Evolutionary conservation across 2,329 filamentous ascomycete genomes (phyloP).

Genomic region (Cladophialophora carrionii): DNA sequence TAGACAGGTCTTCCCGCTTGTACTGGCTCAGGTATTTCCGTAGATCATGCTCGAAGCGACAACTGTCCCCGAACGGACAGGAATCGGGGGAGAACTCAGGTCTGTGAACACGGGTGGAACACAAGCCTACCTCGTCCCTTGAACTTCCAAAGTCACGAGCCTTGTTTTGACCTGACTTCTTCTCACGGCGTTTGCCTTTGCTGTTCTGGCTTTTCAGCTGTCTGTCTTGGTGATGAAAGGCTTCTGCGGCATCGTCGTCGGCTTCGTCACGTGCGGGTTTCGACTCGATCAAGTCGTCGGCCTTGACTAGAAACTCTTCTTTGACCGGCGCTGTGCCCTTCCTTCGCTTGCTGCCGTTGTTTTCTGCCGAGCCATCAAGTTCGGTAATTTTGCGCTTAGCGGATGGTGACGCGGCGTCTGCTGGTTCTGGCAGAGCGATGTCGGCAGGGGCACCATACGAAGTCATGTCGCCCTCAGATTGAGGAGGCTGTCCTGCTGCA

Average conservation of each 20-base stretch:
- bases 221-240: conserved; percentile 52
- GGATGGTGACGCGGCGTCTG: conserved; percentile 34
- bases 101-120: conserved; percentile 69
- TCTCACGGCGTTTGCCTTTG: conserved; percentile 60
- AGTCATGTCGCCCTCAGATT: conserved; percentile 7
- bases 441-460: conserved; percentile 7
- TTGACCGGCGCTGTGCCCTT: conserved; percentile 73
- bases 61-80: conserved; percentile 78
- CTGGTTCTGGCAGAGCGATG: not conserved
- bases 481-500: conserved; percentile 12
- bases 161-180: conserved; percentile 77
- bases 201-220: conserved; percentile 45
- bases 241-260: conserved; percentile 64
- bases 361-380: conserved; percentile 37
- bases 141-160: conserved; percentile 79
- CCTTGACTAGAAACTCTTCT: conserved; percentile 61
- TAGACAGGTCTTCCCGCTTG: conserved; percentile 76
- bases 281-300: conserved; percentile 36
- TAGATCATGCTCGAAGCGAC: conserved; percentile 80
- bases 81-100: conserved; percentile 78
- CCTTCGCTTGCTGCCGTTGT: conserved; percentile 43
- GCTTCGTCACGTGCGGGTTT: conserved; percentile 44
- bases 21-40: conserved; percentile 82
- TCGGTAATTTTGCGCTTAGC: conserved; percentile 64
- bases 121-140: conserved; percentile 75